Evolutionary conservation across 768 basidiomycete genomes (phyloP), one percentile per base, ranked within the genome.

Genomic region (Dendrothele bispora): DNA sequence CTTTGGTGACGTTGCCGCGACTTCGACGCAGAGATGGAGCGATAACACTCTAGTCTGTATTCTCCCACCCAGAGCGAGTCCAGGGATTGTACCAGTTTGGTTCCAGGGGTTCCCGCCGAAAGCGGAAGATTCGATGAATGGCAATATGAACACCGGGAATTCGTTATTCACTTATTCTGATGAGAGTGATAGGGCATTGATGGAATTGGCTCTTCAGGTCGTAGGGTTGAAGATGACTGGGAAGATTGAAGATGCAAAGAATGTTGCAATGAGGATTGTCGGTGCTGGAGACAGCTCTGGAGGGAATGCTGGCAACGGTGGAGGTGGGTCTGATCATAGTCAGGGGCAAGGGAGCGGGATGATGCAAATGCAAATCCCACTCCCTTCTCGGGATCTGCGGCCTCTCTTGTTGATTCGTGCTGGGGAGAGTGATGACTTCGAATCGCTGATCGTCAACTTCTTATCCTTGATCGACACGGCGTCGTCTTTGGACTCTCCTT

Each of bases 161-260:
- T 81, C 74, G 39, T 67, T 93, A 48, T 98, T 97, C 69, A 93
- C 88, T 1, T 98, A 98, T 66, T 81, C 84, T 17, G 92, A 95
- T 57, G 89, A 93, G 51, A 86, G 90, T 21, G 95, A 98, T 60
- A 73, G 91, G 44, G 87, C 89, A 6, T 67, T 98, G 88, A 95
- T 98, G 91, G 95, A 95, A 64, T 80, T 97, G 45, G 94, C 94
- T 43, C 74, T 98, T 3, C 93, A 95, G 61, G 92, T 95, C 12
- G 93, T 98, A 15, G 95, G 95, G 1, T 71, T 97, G 53, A 94
- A 95, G 72, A 95, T 97, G 91, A 95, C 93, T 0, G 94, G 94
- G 39, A 89, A 93, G 60, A 84, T 95, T 24, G 92, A 95, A 57
- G 91, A 94, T 45, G 93, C 94, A 2, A 87, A 90, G 65, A 89